A percentile compares a stretch with the other conserved stretches of the same genome.
phyloP scores from a whole-genome alignment of 140 eudicot genomes.

The Ambrosia hybrid region DNA sequence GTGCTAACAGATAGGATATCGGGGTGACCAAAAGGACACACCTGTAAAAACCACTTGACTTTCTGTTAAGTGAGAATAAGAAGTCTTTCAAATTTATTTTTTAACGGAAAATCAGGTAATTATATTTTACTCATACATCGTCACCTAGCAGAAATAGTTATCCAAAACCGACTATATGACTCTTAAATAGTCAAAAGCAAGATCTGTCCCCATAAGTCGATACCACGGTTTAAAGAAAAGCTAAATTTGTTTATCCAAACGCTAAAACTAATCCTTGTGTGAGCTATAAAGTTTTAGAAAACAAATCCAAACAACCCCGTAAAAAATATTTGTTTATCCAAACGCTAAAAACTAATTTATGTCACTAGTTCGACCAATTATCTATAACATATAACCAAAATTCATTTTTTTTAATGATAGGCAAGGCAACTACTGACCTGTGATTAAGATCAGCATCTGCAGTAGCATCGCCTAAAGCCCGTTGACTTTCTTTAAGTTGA shows the following conservation, averaged over 20 bases:
- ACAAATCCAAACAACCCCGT: background rate
- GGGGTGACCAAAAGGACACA: no score
- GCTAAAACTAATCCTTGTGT: background rate
- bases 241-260: background rate
- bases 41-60: no score
- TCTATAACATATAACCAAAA: conserved; percentile 11
- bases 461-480: conserved; percentile 72
- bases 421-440: conserved; percentile 42
- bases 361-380: conserved; percentile 11
- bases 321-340: background rate
- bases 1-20: no score
- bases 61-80: no score
- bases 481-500: conserved; percentile 84
- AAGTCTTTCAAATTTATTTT: no score
- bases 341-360: background rate
- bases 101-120: no score
- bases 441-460: conserved; percentile 74
- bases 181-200: no score
- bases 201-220: no score
- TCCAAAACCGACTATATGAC: no score
- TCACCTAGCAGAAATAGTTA: no score
- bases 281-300: background rate
- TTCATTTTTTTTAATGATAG: background rate
- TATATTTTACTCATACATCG: no score
- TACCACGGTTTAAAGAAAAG: no score